These are phyloP conservation scores for Flaveria brownii DNA, from an alignment of 129 eudicot genomes.

Conservation along the genomic window DNA sequence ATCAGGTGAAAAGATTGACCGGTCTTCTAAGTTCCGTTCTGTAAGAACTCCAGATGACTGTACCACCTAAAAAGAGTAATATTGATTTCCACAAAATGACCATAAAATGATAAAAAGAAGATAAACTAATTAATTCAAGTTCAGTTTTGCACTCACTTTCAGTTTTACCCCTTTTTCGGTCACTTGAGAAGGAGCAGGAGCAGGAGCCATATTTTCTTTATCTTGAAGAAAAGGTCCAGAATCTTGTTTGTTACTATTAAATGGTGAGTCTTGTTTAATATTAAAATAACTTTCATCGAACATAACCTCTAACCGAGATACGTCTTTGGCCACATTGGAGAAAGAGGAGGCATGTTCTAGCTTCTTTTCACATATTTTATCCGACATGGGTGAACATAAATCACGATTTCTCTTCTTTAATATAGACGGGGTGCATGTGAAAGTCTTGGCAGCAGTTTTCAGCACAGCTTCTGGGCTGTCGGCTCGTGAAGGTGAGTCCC, in stretches of 20 bases:
- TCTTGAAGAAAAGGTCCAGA: constrained; percentile 41
- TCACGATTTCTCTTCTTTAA: constrained; percentile 82
- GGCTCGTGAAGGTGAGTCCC: constrained; percentile 79
- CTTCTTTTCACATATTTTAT: constrained; percentile 79
- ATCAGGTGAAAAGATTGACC: constrained; percentile 68
- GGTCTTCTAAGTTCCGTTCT: constrained; percentile 52
- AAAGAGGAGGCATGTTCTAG: constrained; percentile 44
- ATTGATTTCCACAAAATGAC: neutral
- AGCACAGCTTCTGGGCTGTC: constrained; percentile 82
- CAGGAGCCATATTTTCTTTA: constrained; percentile 58
- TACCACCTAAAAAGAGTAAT: constrained; percentile 35
- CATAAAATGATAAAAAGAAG: neutral
- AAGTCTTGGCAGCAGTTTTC: constrained; percentile 82
- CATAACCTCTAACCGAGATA: constrained; percentile 72
- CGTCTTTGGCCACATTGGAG: constrained; percentile 54
- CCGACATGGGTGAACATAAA: constrained; percentile 82
- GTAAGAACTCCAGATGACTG: constrained; percentile 48
- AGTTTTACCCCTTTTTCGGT: constrained; percentile 24
- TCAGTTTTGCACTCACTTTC: constrained; percentile 32
- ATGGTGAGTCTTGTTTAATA: constrained; percentile 28
- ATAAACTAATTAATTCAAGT: neutral
- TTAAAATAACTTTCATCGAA: constrained; percentile 44
- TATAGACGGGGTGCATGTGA: constrained; percentile 78
- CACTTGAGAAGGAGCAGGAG: constrained; percentile 31
- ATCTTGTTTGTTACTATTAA: constrained; percentile 31